Base-by-base conservation (phyloP, 441 rosid species). In the Brassica balearica region DNA sequence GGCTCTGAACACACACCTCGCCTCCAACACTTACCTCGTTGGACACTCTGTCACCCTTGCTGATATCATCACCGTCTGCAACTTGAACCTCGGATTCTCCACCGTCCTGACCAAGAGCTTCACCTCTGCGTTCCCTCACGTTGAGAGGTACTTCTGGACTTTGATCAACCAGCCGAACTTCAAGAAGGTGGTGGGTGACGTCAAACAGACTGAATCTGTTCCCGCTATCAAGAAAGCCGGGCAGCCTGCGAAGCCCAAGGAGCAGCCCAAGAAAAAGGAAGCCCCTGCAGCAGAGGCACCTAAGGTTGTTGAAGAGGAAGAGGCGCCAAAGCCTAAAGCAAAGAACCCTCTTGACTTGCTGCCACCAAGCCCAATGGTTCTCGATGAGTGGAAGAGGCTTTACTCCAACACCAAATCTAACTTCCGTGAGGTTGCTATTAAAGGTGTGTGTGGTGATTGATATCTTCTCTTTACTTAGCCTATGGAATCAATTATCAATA, bases 81-180 rank as follows among this genome's bases (percentile, higher is more conserved):
- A 96, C 84, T 83, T 96, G 75, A 76, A 55, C 71, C 0, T 73
- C 6, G 99, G 98, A 72, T 86, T 91, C 76, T 1, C 10, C 4
- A 69, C 4, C 0, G 29, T 91, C 53, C 67, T 95, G 94, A 88
- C 93, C 8, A 93, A 92, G 90, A 86, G 78, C 82, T 92, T 95
- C 73, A 91, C 97, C 66, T 87, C 90, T 4, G 93, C 83, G 71
- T 93, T 89, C 85, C 99, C 98, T 65, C 95, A 95, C 23, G 97
- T 96, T 12, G 98, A 96, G 88, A 87, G 98, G 78, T 92, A 94
- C 91, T 92, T 94, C 79, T 96, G 99, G 99, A 96, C 98, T 19
- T n/a, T 92, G 91, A 84, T 87, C 38, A 93, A 96, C 84, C 97
- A 95, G 58, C 98, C 99, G 38, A 90, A 90, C 74, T 84, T 96